phyloP scores from a whole-genome alignment of 2,329 filamentous ascomycete species.

The Davidsoniella neocaledoniae region DNA sequence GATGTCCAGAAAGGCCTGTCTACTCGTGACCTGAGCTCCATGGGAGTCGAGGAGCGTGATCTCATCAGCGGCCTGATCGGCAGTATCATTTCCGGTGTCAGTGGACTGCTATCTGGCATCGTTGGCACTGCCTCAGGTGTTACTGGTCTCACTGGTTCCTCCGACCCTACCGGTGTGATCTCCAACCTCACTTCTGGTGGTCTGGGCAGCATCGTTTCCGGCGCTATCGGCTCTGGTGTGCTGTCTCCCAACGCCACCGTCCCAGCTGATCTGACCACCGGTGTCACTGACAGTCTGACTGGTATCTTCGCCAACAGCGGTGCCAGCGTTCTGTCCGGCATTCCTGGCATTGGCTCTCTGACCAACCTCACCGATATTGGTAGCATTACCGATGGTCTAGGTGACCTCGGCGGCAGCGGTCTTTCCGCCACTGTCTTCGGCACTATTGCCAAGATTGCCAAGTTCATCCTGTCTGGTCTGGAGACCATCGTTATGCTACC shows the following conservation, averaged over 20 bases:
- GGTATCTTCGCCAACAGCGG: neutral
- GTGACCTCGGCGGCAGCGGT: neutral
- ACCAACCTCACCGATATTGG: neutral
- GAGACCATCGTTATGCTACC: conserved; percentile 1
- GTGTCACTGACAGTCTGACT: neutral
- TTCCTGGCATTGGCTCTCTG: conserved; percentile 2
- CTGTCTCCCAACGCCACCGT: neutral
- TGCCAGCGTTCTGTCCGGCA: neutral
- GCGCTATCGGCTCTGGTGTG: neutral
- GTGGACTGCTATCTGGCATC: neutral
- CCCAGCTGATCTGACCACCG: neutral
- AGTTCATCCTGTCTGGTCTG: conserved; percentile 1
- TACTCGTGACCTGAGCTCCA: neutral
- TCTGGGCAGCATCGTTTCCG: neutral
- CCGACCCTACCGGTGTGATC: neutral
- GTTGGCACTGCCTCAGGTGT: neutral
- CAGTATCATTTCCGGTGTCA: neutral
- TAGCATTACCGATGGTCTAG: neutral
- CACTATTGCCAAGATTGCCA: neutral
- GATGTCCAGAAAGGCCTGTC: neutral
- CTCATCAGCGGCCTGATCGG: neutral
- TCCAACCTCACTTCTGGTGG: neutral
- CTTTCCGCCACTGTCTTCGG: neutral
- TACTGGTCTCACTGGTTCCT: neutral
- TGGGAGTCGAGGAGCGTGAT: neutral